Base-by-base conservation (phyloP, 2,329 filamentous ascomycete species). In the Fusarium globosum region DNA sequence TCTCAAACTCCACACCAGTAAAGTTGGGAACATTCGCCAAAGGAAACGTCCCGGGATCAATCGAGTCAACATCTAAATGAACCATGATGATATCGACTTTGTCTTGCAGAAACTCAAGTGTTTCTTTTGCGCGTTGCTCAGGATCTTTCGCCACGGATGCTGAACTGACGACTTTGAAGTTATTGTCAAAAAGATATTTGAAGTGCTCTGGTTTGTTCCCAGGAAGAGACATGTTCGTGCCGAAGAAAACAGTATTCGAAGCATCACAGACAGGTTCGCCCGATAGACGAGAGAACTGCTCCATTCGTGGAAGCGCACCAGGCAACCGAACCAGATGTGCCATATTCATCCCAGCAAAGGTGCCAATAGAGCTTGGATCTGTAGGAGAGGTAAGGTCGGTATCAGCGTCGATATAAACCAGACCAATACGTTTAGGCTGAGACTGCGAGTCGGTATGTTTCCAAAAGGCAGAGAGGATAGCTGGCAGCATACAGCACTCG, bases 381-480 rank as follows among this genome's bases (percentile, higher is more conserved):
- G 55, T 65, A 7, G 75, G 72, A 11, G 74, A 77, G 6, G 62
- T 53, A 30, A 77, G 56, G 2, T 76, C 75, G 1, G 75, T 76
- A 46, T 77, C 72, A 2, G 72, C 74, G 20, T 77, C 75, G 33
- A 77, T 77, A 4, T 77, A 77, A 63, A 76, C 46, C 35, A 77
- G 60, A 21, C 75, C 75, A 20, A 77, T 58, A 2, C 65, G 70
- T 11, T 58, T 36, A 2, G 62, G 26, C 8, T 46, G 41, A 13
- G 49, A 60, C 23, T 65, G 56, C 2, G 42, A 26, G 7, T 28
- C 23, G 8, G 65, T 68, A 15, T 61, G 57, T 30, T 58, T n/a
- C 73, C 71, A 74, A 21, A 74, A 63, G 2, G 73, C 49, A 0
- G 62, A 65, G 8, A 76, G 46, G 18, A 76, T 72, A 41, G 61